Percentiles rank a stretch among this genome's conserved stretches.
Evolutionary conservation across 2,329 filamentous ascomycete species (phyloP).

Genomic region (Stemphylium lycopersici): DNA sequence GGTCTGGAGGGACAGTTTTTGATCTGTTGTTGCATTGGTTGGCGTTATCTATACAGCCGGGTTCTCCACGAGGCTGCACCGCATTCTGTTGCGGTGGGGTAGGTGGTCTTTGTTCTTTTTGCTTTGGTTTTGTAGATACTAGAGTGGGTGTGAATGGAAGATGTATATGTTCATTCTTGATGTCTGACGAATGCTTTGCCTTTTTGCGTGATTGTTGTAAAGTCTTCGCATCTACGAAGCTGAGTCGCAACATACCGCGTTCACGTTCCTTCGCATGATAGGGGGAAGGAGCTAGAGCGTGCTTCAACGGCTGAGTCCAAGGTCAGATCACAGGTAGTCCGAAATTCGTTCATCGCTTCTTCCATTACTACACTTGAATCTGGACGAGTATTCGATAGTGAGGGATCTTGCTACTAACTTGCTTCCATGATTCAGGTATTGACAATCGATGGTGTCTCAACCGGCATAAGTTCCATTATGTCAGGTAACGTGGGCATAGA

Average conservation of each 20-base stretch:
- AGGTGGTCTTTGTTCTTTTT: neutral
- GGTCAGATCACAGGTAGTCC: too few species aligned
- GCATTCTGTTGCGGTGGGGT: too few species aligned
- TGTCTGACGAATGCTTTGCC: neutral
- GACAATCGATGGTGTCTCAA: neutral
- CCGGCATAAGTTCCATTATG: neutral
- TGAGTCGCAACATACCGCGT: too few species aligned
- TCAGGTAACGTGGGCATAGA: neutral
- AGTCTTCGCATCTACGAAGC: too few species aligned
- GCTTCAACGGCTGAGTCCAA: too few species aligned
- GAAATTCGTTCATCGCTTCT: too few species aligned
- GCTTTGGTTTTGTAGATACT: neutral
- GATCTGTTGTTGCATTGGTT: too few species aligned
- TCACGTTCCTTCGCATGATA: too few species aligned
- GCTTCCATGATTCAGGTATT: constrained; percentile 9
- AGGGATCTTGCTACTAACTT: constrained; percentile 4
- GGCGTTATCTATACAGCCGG: too few species aligned
- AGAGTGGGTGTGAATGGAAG: neutral
- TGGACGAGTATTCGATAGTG: constrained; percentile 1
- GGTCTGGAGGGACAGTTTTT: too few species aligned
- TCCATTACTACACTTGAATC: neutral
- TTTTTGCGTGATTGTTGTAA: neutral
- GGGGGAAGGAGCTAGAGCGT: too few species aligned
- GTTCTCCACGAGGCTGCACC: neutral
- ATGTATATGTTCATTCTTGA: neutral